Percentiles rank a stretch among this genome's conserved stretches.
phyloP scores from a whole-genome alignment of 139 green algal species.

The Chlamydomonas eustigma region DNA sequence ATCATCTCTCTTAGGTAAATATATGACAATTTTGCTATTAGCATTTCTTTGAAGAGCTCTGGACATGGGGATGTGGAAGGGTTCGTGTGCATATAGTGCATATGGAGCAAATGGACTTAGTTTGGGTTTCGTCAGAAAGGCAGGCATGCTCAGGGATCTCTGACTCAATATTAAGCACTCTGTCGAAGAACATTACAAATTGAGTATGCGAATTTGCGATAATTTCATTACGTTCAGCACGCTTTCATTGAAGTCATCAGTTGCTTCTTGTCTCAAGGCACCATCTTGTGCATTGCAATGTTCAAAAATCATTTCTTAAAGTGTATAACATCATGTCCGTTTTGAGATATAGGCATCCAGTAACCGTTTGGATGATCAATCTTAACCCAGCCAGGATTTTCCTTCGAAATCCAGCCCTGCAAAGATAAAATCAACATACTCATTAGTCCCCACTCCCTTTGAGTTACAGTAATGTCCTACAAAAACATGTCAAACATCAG shows the following conservation, averaged over 20 bases:
- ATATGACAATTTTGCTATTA: no score
- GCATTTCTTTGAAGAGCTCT: no score
- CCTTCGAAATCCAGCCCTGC: conserved; percentile 29
- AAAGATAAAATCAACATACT: background rate
- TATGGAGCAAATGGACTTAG: background rate
- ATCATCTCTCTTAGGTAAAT: no score
- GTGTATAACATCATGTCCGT: conserved; percentile 29
- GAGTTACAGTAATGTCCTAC: no score
- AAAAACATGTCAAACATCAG: no score
- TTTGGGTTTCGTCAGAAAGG: background rate
- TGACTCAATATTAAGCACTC: background rate
- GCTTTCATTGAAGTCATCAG: no score
- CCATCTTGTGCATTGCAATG: no score
- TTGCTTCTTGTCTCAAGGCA: no score
- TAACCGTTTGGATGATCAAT: conserved; percentile 22
- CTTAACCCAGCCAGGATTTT: conserved; percentile 32
- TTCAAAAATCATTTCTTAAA: no score
- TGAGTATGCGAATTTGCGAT: no score
- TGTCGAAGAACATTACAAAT: background rate
- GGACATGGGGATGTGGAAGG: background rate
- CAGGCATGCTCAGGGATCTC: background rate
- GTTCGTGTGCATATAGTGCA: background rate
- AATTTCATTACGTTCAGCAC: no score
- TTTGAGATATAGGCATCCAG: conserved; percentile 32
- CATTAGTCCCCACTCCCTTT: background rate